phyloP scores from a whole-genome alignment of 78 protist genomes.

The Dictyostelium citrinum region DNA sequence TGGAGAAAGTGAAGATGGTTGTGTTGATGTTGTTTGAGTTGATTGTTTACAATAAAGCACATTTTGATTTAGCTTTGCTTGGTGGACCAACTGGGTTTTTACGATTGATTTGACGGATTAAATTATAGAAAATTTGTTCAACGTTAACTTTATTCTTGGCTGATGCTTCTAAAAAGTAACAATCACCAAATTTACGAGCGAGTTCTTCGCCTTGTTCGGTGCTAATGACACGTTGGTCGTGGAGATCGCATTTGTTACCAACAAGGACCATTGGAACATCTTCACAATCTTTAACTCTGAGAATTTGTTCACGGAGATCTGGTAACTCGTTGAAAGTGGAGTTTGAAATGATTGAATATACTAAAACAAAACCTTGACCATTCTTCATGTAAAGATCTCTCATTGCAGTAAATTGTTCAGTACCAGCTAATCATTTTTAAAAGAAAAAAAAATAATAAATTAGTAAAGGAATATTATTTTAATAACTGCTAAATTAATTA shows the following conservation, averaged over 20 bases:
- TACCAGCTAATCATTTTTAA: constrained; percentile 25
- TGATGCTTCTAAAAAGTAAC: constrained; percentile 86
- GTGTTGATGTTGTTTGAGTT: too few relatives aligned
- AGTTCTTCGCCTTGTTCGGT: constrained; percentile 85
- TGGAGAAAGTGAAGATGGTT: not conserved
- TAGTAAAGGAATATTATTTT: not conserved
- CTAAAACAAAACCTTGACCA: constrained; percentile 95
- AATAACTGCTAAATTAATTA: not conserved
- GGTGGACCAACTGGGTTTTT: constrained; percentile 79
- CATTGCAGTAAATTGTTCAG: constrained; percentile 89
- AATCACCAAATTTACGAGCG: constrained; percentile 68
- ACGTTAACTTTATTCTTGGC: constrained; percentile 87
- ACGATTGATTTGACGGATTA: constrained; percentile 87
- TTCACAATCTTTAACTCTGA: constrained; percentile 87
- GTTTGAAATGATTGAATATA: constrained; percentile 86
- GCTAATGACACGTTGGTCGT: constrained; percentile 82
- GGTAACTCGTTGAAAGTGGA: constrained; percentile 86
- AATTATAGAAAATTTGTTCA: constrained; percentile 85
- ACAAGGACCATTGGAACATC: constrained; percentile 92
- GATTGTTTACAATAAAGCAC: constrained; percentile 69
- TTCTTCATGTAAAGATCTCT: constrained; percentile 89
- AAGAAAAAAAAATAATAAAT: not conserved
- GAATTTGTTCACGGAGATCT: constrained; percentile 86
- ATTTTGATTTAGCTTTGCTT: constrained; percentile 4
- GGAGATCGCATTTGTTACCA: constrained; percentile 95